These are phyloP conservation scores for Alternaria triticina DNA, from an alignment of 2,329 filamentous ascomycete genomes.

Conservation along the genomic window DNA sequence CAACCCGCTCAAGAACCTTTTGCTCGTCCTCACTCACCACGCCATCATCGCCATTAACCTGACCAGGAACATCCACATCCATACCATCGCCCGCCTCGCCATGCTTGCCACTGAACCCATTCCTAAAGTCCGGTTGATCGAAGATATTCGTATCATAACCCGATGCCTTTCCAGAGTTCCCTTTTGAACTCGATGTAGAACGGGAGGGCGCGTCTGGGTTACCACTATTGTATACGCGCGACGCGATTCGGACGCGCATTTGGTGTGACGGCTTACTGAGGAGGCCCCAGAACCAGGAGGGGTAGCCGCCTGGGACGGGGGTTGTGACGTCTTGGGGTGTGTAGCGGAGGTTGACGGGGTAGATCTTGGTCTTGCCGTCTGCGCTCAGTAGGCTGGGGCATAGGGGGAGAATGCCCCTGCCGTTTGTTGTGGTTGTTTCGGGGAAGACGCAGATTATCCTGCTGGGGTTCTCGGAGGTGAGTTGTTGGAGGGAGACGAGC, in stretches of 20 bases:
- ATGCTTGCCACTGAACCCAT: conserved; percentile 19
- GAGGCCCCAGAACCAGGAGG: conserved; percentile 82
- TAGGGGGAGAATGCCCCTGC: conserved; percentile 84
- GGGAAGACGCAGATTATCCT: conserved; percentile 87
- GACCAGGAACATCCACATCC: conserved; percentile 16
- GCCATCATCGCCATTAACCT: not conserved
- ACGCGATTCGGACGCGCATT: conserved; percentile 89
- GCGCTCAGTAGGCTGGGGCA: conserved; percentile 76
- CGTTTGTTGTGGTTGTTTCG: conserved; percentile 93
- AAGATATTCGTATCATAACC: conserved; percentile 45
- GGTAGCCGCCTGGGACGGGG: conserved; percentile 77
- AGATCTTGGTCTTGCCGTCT: conserved; percentile 74
- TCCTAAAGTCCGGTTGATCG: conserved; percentile 34
- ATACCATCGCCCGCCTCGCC: conserved; percentile 24
- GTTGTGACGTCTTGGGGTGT: conserved; percentile 89
- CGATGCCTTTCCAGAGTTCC: conserved; percentile 21
- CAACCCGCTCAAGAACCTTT: conserved; percentile 76
- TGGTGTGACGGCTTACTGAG: conserved; percentile 85
- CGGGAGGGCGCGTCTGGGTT: conserved; percentile 23
- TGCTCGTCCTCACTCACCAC: conserved; percentile 60
- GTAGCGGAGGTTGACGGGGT: conserved; percentile 89
- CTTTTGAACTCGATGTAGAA: not conserved
- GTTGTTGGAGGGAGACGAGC: conserved; percentile 48
- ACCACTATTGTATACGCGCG: conserved; percentile 62
- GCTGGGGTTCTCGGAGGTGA: conserved; percentile 72